Percentiles rank a stretch among this genome's conserved stretches.
Evolutionary conservation across 176 grass and related monocot species (phyloP).

Genomic region (Echinochloa phyllopogon): DNA sequence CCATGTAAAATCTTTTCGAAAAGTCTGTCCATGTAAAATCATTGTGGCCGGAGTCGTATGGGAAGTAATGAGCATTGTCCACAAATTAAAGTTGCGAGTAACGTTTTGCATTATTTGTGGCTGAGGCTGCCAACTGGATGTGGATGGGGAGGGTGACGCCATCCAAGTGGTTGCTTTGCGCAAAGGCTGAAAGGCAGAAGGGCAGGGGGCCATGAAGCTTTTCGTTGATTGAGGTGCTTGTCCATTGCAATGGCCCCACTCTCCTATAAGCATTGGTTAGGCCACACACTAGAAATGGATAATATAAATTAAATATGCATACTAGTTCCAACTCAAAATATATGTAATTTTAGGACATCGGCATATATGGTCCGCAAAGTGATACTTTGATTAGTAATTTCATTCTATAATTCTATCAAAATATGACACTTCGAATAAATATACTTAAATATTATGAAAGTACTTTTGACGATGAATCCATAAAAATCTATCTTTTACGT

Average conservation of each 20-base stretch:
- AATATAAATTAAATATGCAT: not conserved
- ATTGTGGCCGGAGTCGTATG: constrained; percentile 24
- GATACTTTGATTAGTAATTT: not conserved
- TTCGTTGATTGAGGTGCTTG: constrained; percentile 53
- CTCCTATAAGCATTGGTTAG: constrained; percentile 25
- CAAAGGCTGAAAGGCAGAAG: constrained; percentile 24
- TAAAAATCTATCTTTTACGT: not conserved
- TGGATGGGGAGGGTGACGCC: constrained; percentile 48
- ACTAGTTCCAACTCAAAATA: not conserved
- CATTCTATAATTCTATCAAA: not conserved
- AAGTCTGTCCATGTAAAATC: constrained; percentile 22
- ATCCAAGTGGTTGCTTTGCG: constrained; percentile 47
- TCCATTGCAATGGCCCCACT: constrained; percentile 36
- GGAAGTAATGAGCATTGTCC: constrained; percentile 18
- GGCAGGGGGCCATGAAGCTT: constrained; percentile 38
- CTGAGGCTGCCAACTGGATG: constrained; percentile 44
- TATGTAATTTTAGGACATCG: not conserved
- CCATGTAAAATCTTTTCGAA: constrained; percentile 24
- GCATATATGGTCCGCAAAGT: not conserved
- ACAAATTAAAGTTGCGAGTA: constrained; percentile 29
- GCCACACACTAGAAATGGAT: constrained; percentile 33
- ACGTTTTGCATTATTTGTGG: constrained; percentile 47
- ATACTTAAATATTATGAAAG: not conserved
- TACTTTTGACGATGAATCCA: not conserved
- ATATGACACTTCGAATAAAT: not conserved